phyloP scores from a whole-genome alignment of 1,139 yeast genomes.

The Kurtzmaniella quercitrusa region DNA sequence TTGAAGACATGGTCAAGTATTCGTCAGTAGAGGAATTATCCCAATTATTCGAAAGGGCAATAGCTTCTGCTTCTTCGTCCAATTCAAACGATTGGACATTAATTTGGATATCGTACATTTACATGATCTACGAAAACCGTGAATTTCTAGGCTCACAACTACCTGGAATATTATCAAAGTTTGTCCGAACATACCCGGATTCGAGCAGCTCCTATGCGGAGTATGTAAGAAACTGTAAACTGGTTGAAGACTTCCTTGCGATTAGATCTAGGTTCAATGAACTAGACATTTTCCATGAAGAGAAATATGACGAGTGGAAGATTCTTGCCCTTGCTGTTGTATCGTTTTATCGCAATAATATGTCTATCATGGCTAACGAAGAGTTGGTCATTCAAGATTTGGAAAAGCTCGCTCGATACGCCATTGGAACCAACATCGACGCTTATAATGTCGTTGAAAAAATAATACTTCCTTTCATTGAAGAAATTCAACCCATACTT shows the following conservation, averaged over 20 bases:
- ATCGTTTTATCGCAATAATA: conserved; percentile 10
- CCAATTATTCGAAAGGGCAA: conserved; percentile 22
- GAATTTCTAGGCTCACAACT: conserved; percentile 7
- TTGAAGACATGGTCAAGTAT: conserved; percentile 24
- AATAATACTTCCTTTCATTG: conserved; percentile 27
- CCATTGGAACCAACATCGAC: conserved; percentile 27
- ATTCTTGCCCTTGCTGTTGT: conserved; percentile 27
- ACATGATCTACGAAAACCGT: conserved; percentile 16
- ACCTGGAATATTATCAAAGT: conserved; percentile 15
- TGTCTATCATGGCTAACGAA: conserved; percentile 10
- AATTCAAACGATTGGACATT: conserved; percentile 15
- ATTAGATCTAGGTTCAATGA: conserved; percentile 13
- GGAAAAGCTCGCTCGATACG: conserved; percentile 14
- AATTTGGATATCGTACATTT: conserved; percentile 29
- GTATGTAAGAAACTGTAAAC: conserved; percentile 19
- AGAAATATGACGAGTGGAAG: conserved; percentile 34
- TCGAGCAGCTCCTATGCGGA: conserved; percentile 29
- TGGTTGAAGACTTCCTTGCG: conserved; percentile 11
- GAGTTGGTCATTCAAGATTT: conserved; percentile 13
- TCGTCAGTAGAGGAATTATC: conserved; percentile 13
- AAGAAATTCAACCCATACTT: conserved; percentile 17
- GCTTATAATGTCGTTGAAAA: conserved; percentile 42
- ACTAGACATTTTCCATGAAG: conserved; percentile 16
- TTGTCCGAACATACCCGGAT: conserved; percentile 20
- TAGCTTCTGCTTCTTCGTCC: conserved; percentile 9